Conservation (phyloP, 495 filamentous ascomycete species). For the Paragyromitra xinjiangensis region DNA sequence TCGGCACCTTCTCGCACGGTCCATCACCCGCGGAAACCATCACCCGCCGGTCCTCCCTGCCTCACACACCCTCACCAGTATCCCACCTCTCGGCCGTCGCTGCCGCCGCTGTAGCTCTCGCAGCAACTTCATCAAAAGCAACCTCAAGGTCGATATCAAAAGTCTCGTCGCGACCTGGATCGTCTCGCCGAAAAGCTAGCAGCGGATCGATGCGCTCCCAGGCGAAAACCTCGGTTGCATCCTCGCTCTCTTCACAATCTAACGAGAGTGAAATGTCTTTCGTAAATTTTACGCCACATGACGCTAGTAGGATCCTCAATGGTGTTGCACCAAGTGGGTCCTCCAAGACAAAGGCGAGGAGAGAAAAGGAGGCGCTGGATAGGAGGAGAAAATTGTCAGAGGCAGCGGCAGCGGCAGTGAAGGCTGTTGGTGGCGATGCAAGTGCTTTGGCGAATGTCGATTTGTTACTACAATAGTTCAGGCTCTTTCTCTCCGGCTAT, state of each 20-base stretch:
- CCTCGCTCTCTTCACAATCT: conserved; percentile 42
- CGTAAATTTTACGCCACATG: conserved; percentile 88
- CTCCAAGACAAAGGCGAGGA: conserved; percentile 88
- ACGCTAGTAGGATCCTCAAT: conserved; percentile 80
- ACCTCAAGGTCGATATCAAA: conserved; percentile 41
- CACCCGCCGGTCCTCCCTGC: conserved; percentile 45
- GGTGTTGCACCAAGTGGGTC: conserved; percentile 91
- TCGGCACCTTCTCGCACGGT: conserved; percentile 27
- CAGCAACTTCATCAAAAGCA: conserved; percentile 49
- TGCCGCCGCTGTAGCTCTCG: conserved; percentile 49
- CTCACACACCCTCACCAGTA: conserved; percentile 49
- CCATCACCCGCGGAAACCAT: conserved; percentile 20
- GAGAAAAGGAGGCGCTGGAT: conserved; percentile 87
- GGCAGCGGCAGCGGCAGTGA: conserved; percentile 74
- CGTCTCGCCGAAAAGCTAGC: conserved; percentile 53
- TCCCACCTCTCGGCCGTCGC: conserved; percentile 29
- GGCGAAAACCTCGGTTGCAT: conserved; percentile 40
- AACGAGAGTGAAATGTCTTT: conserved; percentile 69
- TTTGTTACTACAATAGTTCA: conserved; percentile 36
- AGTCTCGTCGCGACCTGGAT: conserved; percentile 40
- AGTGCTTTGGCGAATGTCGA: conserved; percentile 50
- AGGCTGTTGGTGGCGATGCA: conserved; percentile 79
- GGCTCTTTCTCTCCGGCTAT: neutral
- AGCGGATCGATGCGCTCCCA: conserved; percentile 53
- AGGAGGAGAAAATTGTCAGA: conserved; percentile 77